Evolutionary conservation across 352 stramenopile genomes (phyloP).

Genomic region (Globisporangium megalacanthum): DNA sequence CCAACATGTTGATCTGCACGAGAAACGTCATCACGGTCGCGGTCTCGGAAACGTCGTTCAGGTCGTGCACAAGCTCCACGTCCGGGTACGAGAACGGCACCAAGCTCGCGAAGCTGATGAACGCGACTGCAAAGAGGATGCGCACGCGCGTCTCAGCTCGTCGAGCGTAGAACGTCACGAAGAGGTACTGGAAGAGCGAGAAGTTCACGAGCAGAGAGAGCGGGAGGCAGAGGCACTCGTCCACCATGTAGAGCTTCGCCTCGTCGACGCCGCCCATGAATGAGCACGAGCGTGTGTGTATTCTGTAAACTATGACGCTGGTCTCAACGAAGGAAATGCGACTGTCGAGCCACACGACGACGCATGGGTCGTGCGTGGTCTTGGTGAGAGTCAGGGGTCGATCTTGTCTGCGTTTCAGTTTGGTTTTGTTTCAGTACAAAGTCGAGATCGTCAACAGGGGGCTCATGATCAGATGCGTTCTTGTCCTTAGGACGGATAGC

Average conservation of each 20-base stretch:
- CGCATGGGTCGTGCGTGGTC: too few species aligned
- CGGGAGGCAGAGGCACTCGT: conserved; percentile 9
- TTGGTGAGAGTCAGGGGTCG: too few species aligned
- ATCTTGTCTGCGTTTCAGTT: too few species aligned
- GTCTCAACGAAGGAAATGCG: too few species aligned
- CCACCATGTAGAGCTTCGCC: not conserved
- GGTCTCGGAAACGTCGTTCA: conserved; percentile 33
- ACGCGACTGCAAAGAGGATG: conserved; percentile 10
- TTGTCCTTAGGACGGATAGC: too few species aligned
- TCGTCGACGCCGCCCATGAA: not conserved
- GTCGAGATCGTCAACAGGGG: too few species aligned
- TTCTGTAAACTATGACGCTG: too few species aligned
- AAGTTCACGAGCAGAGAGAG: conserved; percentile 37
- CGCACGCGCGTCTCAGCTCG: conserved; percentile 13
- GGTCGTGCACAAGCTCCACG: conserved; percentile 13
- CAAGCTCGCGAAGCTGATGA: conserved; percentile 20
- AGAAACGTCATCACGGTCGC: conserved; percentile 31
- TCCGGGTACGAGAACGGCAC: conserved; percentile 20
- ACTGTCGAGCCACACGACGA: too few species aligned
- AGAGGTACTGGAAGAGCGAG: conserved; percentile 35
- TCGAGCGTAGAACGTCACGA: conserved; percentile 22
- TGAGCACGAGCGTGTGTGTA: too few species aligned
- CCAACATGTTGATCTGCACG: conserved; percentile 28
- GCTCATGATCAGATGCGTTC: too few species aligned
- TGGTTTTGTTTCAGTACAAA: too few species aligned